Conservation (phyloP, 2,329 filamentous ascomycete genomes). For the Colletotrichum tamarilloi region DNA sequence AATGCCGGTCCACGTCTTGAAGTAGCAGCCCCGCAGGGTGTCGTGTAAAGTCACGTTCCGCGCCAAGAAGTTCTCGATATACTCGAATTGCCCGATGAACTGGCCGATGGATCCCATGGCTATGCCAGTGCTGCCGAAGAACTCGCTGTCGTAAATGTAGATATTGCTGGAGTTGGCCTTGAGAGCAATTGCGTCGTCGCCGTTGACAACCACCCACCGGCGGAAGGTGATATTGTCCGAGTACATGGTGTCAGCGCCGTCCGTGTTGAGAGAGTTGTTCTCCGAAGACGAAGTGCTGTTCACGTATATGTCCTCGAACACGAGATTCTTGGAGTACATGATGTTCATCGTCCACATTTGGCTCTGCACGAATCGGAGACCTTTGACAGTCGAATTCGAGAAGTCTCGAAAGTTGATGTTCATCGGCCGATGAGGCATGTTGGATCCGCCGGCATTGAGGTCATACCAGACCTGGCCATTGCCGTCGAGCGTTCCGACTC, state of each 20-base stretch:
- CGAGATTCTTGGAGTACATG: slow-evolving; percentile 57
- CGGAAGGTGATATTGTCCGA: slow-evolving; percentile 62
- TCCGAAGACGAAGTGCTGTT: slow-evolving; percentile 57
- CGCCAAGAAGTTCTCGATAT: slow-evolving; percentile 60
- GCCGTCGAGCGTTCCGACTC: slow-evolving; percentile 65
- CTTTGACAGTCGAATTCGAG: slow-evolving; percentile 58
- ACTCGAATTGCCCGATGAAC: slow-evolving; percentile 59
- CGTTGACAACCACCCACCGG: slow-evolving; percentile 62
- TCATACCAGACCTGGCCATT: slow-evolving; percentile 72
- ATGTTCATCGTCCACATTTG: slow-evolving; percentile 72
- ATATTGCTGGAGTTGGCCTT: slow-evolving; percentile 69
- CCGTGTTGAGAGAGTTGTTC: slow-evolving; percentile 51
- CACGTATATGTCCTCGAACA: slow-evolving; percentile 63
- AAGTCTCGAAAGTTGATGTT: slow-evolving; percentile 58
- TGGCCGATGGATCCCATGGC: slow-evolving; percentile 69
- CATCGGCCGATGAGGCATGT: slow-evolving; percentile 62
- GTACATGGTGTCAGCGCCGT: slow-evolving; percentile 63
- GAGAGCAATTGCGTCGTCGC: slow-evolving; percentile 63
- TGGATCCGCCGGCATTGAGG: slow-evolving; percentile 55
- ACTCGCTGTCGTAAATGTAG: slow-evolving; percentile 57
- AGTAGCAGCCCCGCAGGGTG: slow-evolving; percentile 60
- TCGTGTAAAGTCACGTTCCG: slow-evolving; percentile 58
- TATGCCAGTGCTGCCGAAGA: slow-evolving; percentile 62
- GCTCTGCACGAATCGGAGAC: slow-evolving; percentile 63
- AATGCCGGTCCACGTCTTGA: slow-evolving; percentile 70